Evolutionary conservation across 1,139 yeast genomes (phyloP), one percentile per base, ranked within the genome.

Genomic region (Yueomyces sp.): DNA sequence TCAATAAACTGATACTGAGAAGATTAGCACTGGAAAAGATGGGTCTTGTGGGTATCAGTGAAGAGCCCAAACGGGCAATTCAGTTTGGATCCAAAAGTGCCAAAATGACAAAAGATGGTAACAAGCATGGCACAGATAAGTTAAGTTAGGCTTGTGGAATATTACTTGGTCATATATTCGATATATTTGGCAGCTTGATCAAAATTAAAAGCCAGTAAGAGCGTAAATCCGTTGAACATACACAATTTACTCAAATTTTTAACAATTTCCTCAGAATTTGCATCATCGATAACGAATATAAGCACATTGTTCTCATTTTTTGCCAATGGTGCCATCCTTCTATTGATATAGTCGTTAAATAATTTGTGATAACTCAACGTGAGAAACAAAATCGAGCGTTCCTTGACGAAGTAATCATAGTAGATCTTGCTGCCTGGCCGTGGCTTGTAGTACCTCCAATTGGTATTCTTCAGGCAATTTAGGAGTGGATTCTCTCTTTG

Each of bases 71-170:
- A 57, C 68, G 98, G 41, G 99, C 99, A 0, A 87, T 91, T 47
- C 98, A 91, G 57, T 91, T 91, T 63, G 99, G 99, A 0, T 84
- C 97, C 0, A 78, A 83, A 51, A 82, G 95, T 56, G 98, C 99
- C 1, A 91, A 91, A 59, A 76, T 91, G 79, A 57, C 62, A 3
- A 54, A 58, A 39, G 56, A 58, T 33, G 64, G 67, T 7, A 63
- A 57, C 42, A 59, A 60, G 33, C 60, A 60, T 42, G 69, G 69
- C 2, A 64, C 69, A 1, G 68, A 65, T 45, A 34, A 51, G 25
- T 37, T 62, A 30, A 49, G 45, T 40, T 33, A 11, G n/a, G n/a
- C 5, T 6, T 11, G n/a, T 26, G 19, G 28, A 27, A 31, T n/a
- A 26, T 47, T 41, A 54, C 36, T 43, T 42, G 45, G 56, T 57